phyloP scores from a whole-genome alignment of 805 yeast species.

The Saccharomycopsis sp. region DNA sequence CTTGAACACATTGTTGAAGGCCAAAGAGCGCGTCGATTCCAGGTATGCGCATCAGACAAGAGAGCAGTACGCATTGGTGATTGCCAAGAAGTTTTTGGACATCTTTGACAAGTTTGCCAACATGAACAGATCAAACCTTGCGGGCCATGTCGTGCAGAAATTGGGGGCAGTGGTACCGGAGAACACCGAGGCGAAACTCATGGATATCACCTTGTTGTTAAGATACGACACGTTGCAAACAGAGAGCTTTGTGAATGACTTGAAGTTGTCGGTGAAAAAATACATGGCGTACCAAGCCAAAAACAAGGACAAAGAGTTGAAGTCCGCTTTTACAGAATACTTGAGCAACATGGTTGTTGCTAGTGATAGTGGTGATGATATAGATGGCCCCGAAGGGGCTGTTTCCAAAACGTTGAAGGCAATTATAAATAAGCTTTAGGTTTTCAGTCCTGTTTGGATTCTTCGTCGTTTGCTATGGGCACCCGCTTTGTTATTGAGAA shows the following conservation, averaged over 20 bases:
- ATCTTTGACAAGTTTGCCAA: constrained; percentile 63
- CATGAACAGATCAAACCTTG: constrained; percentile 59
- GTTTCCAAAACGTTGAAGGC: constrained; percentile 25
- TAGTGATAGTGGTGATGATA: constrained; percentile 22
- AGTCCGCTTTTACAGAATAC: constrained; percentile 28
- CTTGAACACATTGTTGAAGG: constrained; percentile 36
- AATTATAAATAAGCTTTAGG: constrained; percentile 27
- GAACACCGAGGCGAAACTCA: constrained; percentile 33
- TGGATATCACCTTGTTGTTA: constrained; percentile 60
- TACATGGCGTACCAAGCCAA: constrained; percentile 48
- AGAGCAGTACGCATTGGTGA: constrained; percentile 34
- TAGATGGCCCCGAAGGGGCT: constrained; percentile 15
- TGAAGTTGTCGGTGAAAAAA: constrained; percentile 65
- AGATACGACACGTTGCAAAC: constrained; percentile 38
- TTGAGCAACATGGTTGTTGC: constrained; percentile 21
- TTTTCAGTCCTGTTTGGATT: too few species aligned
- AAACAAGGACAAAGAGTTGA: constrained; percentile 31
- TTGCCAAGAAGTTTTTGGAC: constrained; percentile 36
- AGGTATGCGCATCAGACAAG: constrained; percentile 24
- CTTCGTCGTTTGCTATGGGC: too few species aligned
- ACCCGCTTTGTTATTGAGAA: too few species aligned
- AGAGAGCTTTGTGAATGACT: constrained; percentile 42
- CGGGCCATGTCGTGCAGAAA: constrained; percentile 52
- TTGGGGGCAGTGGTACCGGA: constrained; percentile 36
- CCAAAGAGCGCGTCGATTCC: constrained; percentile 24